phyloP scores from a whole-genome alignment of 192 early-diverging fungal species.

The Gaertneriomyces semiglobifer region DNA sequence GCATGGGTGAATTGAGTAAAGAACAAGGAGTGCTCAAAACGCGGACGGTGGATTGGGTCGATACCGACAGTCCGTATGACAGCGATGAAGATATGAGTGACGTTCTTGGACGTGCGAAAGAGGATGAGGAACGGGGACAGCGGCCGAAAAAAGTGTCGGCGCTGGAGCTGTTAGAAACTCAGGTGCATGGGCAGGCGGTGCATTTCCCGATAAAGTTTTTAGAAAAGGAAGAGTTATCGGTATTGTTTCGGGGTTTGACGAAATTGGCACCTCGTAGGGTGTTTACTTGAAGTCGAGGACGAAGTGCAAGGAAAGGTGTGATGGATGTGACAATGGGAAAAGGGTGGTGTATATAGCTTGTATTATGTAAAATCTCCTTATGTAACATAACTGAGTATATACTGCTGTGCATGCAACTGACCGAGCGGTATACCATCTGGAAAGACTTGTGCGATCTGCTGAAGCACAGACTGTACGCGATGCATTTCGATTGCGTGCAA shows the following conservation, averaged over 20 bases:
- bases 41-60: neutral
- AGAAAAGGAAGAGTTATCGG: slow-evolving; percentile 22
- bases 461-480: no score
- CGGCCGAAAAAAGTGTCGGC: neutral
- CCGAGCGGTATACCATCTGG: no score
- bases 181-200: slow-evolving; percentile 27
- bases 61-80: neutral
- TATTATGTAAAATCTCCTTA: no score
- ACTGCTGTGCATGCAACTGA: no score
- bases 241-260: slow-evolving; percentile 19
- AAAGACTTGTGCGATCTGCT: no score
- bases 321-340: no score
- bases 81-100: slow-evolving; percentile 1
- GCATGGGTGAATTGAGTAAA: slow-evolving; percentile 21
- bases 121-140: neutral
- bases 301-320: no score
- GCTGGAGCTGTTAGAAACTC: slow-evolving; percentile 11
- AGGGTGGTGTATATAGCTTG: no score
- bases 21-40: slow-evolving; percentile 25
- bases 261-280: slow-evolving; percentile 27
- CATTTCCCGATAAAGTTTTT: slow-evolving; percentile 29
- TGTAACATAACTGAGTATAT: no score
- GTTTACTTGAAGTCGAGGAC: slow-evolving; percentile 28
- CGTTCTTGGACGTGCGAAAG: neutral
- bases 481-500: no score